A percentile compares a stretch with the other conserved stretches of the same genome.
These are phyloP conservation scores for Chrysoporthe deuterocubensis DNA, from an alignment of 2,329 filamentous ascomycete species.

Conservation along the genomic window DNA sequence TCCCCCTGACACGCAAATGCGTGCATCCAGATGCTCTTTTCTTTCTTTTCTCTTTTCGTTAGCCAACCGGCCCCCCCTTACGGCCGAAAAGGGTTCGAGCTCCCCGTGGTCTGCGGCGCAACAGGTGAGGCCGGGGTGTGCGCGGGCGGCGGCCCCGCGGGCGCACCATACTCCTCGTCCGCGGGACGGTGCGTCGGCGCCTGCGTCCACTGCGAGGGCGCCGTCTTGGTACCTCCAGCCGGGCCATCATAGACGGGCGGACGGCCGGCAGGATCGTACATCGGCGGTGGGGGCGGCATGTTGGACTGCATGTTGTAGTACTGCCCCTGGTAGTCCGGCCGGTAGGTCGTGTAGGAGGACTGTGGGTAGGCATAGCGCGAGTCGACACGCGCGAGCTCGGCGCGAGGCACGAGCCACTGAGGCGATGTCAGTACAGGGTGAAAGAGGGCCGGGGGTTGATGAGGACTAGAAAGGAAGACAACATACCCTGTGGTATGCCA, in stretches of 20 bases:
- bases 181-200: conserved; percentile 8
- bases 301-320: conserved; percentile 56
- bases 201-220: conserved; percentile 50
- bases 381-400: conserved; percentile 51
- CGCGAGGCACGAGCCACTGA: conserved; percentile 57
- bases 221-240: conserved; percentile 55
- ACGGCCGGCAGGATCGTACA: conserved; percentile 58
- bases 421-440: neutral
- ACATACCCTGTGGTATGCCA: conserved; percentile 72
- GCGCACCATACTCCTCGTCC: conserved; percentile 46
- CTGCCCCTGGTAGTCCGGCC: conserved; percentile 40
- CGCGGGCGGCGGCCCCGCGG: conserved; percentile 54
- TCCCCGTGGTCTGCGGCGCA: conserved; percentile 32
- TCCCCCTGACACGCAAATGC: conserved; percentile 22
- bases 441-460: neutral
- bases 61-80: conserved; percentile 25
- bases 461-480: neutral
- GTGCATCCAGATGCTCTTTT: conserved; percentile 2
- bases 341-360: conserved; percentile 46
- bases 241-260: conserved; percentile 61
- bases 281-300: conserved; percentile 58
- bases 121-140: conserved; percentile 21
- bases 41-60: no score
- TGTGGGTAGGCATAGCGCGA: conserved; percentile 53
- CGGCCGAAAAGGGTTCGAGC: conserved; percentile 30